Percentiles rank a stretch among this genome's conserved stretches.
Conservation (phyloP, 148 eudicot species). For the Rhododendron williamsianum region DNA sequence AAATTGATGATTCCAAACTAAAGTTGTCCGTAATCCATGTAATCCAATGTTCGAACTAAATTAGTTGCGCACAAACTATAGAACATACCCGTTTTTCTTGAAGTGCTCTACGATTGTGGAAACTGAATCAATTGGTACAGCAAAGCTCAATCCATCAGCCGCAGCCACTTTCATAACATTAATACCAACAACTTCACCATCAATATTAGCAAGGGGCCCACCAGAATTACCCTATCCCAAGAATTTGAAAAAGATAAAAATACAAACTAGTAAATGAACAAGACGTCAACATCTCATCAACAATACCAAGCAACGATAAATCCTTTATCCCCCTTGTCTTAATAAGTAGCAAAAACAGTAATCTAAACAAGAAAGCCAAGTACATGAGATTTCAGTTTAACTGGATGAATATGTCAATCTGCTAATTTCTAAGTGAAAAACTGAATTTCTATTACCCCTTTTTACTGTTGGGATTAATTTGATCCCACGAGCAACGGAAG, state of each 20-base stretch:
- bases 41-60: background rate
- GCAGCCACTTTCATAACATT: constrained; percentile 73
- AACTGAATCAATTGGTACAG: constrained; percentile 92
- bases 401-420: background rate
- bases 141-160: constrained; percentile 86
- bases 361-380: constrained; percentile 2
- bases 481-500: background rate
- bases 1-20: background rate
- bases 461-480: background rate
- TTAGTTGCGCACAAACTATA: background rate
- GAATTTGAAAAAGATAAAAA: background rate
- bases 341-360: background rate
- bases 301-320: background rate
- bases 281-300: background rate
- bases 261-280: background rate
- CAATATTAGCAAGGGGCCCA: constrained; percentile 90
- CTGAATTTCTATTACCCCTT: background rate
- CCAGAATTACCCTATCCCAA: constrained; percentile 86
- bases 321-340: background rate
- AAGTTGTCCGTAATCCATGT: background rate
- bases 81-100: constrained; percentile 66
- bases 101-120: constrained; percentile 77
- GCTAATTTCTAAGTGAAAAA: background rate
- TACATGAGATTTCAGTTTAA: background rate
- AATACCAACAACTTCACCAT: constrained; percentile 89